Base-by-base conservation (phyloP, 1,284 basidiomycete species). In the Boletellus deceptivus region DNA sequence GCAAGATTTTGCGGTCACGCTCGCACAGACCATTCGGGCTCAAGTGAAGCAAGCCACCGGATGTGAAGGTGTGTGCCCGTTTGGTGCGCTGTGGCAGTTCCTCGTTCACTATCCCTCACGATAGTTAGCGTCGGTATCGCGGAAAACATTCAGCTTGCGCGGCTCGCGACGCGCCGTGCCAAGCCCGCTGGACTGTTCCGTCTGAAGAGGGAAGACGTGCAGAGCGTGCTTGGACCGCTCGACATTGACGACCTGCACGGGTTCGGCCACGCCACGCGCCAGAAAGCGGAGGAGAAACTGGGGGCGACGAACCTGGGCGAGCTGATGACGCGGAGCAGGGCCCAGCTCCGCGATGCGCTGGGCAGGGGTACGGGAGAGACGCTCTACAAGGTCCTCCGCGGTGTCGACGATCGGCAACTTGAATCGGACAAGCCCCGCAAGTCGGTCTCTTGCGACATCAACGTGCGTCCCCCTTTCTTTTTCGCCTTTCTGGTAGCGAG, bases 391-490 rank as follows among this genome's bases (percentile, higher is more conserved):
- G 91, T 86, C 3, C 70, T 95, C 37, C 79, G 91, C 16, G 96
- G 95, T 0, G 74, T 91, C 34, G 96, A 98, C 60, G 80, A 87
- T 31, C 80, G 84, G 41, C 80, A 79, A 53, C 71, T 98, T 29
- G 89, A 93, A 65, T 86, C 83, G 35, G 88, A 91, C 63, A 92
- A 92, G 62, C 80, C 84, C 49, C 75, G 93, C 59, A 93, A 92
- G 68, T 90, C 86, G 4, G 91, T 98, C 13, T 91, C 86, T 13
- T 93, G 89, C 47, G 93, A 96, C 65, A 91, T 96, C 61, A 97
- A 93, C 65, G 90, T 92, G 60, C n/a, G n/a, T n/a, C n/a, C n/a
- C n/a, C n/a, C n/a, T n/a, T n/a, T n/a, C n/a, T n/a, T n/a, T n/a
- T n/a, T n/a, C n/a, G n/a, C n/a, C n/a, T n/a, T n/a, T n/a, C n/a